Evolutionary conservation across 208 protist genomes (phyloP).

Genomic region (Trypanosoma platydactyli): DNA sequence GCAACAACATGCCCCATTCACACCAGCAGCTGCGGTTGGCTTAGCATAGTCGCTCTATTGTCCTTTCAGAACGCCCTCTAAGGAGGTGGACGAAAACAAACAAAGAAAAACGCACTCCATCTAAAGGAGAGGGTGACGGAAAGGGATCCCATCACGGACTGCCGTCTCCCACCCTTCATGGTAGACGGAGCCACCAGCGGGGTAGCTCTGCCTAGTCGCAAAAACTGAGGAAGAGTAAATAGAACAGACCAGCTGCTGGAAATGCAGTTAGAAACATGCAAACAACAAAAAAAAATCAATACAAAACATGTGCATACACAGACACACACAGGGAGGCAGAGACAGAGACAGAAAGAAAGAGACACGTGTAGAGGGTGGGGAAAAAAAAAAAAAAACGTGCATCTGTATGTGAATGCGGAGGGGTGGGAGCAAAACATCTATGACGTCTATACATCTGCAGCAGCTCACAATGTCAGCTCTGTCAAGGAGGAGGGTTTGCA

Average conservation of each 20-base stretch:
- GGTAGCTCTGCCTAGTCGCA: neutral
- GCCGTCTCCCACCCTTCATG: no score
- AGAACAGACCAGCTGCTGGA: no score
- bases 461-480: neutral
- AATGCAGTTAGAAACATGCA: no score
- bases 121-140: neutral
- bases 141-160: no score
- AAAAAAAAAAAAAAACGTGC: constrained; percentile 6
- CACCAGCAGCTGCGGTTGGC: no score
- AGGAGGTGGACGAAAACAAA: neutral
- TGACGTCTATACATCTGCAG: neutral
- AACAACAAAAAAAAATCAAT: neutral
- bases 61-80: no score
- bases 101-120: neutral
- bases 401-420: neutral
- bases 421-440: constrained; percentile 2
- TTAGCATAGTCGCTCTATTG: no score
- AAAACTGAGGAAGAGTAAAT: neutral
- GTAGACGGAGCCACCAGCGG: no score
- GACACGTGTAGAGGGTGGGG: no score
- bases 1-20: neutral
- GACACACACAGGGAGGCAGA: neutral
- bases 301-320: neutral
- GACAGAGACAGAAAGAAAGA: constrained; percentile 6
- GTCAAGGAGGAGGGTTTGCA: neutral